Evolutionary conservation across 2,329 filamentous ascomycete species (phyloP).

Genomic region (Alternaria sp.): DNA sequence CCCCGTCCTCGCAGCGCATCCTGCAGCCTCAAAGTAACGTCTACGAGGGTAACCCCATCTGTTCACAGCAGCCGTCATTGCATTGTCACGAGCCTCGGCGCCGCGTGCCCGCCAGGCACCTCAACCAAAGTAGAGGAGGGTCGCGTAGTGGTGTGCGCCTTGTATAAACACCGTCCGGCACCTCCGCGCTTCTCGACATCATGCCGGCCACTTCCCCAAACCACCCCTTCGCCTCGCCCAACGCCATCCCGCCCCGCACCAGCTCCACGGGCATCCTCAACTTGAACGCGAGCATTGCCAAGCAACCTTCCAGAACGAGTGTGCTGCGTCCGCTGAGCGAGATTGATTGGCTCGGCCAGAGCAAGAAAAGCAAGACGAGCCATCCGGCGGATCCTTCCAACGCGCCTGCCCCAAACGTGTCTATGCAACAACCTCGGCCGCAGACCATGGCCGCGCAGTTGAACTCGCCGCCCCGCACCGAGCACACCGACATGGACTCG

Average conservation of each 20-base stretch:
- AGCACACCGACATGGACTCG: slow-evolving; percentile 4
- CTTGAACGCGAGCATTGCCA: slow-evolving; percentile 35
- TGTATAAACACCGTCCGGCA: not conserved
- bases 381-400: slow-evolving; percentile 28
- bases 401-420: slow-evolving; percentile 4
- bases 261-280: slow-evolving; percentile 45
- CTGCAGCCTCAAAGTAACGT: slow-evolving; percentile 1
- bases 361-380: slow-evolving; percentile 47
- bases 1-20: slow-evolving; percentile 9
- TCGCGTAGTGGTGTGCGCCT: not conserved
- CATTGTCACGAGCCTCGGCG: slow-evolving; percentile 8
- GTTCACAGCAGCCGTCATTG: slow-evolving; percentile 10
- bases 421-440: slow-evolving; percentile 1
- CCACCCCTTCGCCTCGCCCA: slow-evolving; percentile 46
- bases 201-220: slow-evolving; percentile 25
- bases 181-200: slow-evolving; percentile 8
- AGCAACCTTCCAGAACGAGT: slow-evolving; percentile 27
- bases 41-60: not conserved
- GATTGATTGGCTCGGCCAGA: slow-evolving; percentile 49
- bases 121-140: not conserved
- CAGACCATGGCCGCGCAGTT: slow-evolving; percentile 19
- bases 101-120: slow-evolving; percentile 6
- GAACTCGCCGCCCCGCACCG: not conserved
- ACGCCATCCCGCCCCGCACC: slow-evolving; percentile 50
- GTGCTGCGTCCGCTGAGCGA: slow-evolving; percentile 49